Conservation (phyloP, 208 protist genomes). For the Tritrichomonas musculus region DNA sequence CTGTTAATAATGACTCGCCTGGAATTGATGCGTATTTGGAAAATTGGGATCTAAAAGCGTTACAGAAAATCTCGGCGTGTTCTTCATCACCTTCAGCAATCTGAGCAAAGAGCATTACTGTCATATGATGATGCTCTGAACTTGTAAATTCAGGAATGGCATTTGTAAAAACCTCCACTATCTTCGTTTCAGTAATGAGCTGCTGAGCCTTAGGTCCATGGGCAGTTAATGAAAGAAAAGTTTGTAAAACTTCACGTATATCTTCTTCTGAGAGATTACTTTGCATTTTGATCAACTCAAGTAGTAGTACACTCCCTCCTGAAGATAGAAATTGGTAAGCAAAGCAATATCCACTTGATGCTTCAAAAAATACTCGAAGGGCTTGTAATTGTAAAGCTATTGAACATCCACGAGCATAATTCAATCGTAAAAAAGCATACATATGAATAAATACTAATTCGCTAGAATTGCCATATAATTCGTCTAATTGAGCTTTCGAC, state of each 20-base stretch:
- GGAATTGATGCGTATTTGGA: too few relatives aligned
- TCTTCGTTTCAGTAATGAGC: neutral
- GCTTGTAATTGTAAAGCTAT: neutral
- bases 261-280: neutral
- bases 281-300: neutral
- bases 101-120: neutral
- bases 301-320: neutral
- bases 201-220: neutral
- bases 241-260: neutral
- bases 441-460: constrained; percentile 22
- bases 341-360: neutral
- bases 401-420: neutral
- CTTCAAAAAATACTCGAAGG: neutral
- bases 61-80: neutral
- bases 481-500: constrained; percentile 1
- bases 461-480: neutral
- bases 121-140: neutral
- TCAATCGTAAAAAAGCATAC: neutral
- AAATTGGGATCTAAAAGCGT: neutral
- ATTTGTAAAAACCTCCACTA: neutral
- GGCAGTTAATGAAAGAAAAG: neutral
- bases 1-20: neutral
- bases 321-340: neutral
- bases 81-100: neutral
- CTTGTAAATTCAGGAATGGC: neutral